These are phyloP conservation scores for Ogataea allantospora DNA, from an alignment of 805 yeast genomes.

Conservation along the genomic window DNA sequence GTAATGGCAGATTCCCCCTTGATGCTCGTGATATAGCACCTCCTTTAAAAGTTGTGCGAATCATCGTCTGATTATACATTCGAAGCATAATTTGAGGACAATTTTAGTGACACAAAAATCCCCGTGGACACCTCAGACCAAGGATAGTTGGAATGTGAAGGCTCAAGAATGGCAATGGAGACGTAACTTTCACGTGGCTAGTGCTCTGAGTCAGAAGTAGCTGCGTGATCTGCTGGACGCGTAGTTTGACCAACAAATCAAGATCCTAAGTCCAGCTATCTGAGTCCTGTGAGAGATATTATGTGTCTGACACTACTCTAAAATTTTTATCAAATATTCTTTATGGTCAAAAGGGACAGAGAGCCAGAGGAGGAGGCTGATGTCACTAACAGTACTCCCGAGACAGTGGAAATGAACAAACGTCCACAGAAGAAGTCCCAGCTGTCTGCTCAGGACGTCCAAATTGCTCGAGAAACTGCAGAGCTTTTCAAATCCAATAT, in stretches of 20 bases:
- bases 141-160: background rate
- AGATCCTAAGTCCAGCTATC: too few relatives aligned
- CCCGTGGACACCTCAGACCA: conserved; percentile 12
- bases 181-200: too few relatives aligned
- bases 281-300: background rate
- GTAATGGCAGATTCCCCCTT: background rate
- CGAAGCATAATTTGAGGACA: conserved; percentile 3
- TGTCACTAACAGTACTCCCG: background rate
- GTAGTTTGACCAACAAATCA: too few relatives aligned
- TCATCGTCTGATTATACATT: conserved; percentile 1
- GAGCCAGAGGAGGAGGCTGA: conserved; percentile 5
- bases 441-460: conserved; percentile 76
- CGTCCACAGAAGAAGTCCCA: conserved; percentile 4
- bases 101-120: conserved; percentile 4
- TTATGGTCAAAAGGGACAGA: conserved; percentile 11
- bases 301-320: conserved; percentile 13
- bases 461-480: conserved; percentile 89
- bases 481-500: conserved; percentile 93
- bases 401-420: background rate
- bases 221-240: too few relatives aligned
- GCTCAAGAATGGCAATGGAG: background rate
- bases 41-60: background rate
- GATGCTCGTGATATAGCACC: background rate
- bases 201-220: too few relatives aligned
- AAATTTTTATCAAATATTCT: conserved; percentile 8